Evolutionary conservation across 2,329 filamentous ascomycete genomes (phyloP).

Genomic region (Fusarium sororula): DNA sequence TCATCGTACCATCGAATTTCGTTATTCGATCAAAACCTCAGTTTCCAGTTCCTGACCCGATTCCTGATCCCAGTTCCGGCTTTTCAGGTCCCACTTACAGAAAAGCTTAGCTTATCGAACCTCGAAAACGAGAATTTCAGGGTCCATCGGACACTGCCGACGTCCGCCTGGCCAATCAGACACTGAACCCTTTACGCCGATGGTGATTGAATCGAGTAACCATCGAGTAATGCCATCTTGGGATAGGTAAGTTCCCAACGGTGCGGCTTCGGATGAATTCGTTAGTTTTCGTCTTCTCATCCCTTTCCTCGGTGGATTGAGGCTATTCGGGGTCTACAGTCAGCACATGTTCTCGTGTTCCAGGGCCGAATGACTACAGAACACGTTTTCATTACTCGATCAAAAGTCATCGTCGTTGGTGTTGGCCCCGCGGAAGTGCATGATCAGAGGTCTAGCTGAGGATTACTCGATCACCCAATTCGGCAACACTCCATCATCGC

Average conservation of each 20-base stretch:
- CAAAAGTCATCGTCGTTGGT: slow-evolving; percentile 6
- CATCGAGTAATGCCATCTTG: slow-evolving; percentile 50
- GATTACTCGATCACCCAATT: slow-evolving; percentile 3
- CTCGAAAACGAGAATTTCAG: slow-evolving; percentile 4
- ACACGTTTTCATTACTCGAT: slow-evolving; percentile 28
- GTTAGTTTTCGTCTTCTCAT: not conserved
- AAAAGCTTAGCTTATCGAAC: slow-evolving; percentile 21
- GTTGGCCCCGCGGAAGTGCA: slow-evolving; percentile 14
- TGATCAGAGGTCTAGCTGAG: not conserved
- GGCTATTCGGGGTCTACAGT: slow-evolving; percentile 9
- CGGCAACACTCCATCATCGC: slow-evolving; percentile 14
- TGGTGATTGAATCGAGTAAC: slow-evolving; percentile 58
- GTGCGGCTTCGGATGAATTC: not conserved
- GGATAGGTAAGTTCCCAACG: not conserved
- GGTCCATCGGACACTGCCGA: slow-evolving; percentile 41
- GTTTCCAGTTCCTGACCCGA: not conserved
- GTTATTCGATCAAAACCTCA: slow-evolving; percentile 30
- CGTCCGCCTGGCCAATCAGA: slow-evolving; percentile 40
- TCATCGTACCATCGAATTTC: not conserved
- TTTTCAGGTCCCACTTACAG: slow-evolving; percentile 16
- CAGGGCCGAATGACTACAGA: slow-evolving; percentile 4
- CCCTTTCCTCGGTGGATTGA: not conserved
- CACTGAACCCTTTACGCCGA: slow-evolving; percentile 8
- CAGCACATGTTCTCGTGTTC: slow-evolving; percentile 14
- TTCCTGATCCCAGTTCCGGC: not conserved